Conservation (phyloP, 1,284 basidiomycete species). For the Termitomyces sp. region DNA sequence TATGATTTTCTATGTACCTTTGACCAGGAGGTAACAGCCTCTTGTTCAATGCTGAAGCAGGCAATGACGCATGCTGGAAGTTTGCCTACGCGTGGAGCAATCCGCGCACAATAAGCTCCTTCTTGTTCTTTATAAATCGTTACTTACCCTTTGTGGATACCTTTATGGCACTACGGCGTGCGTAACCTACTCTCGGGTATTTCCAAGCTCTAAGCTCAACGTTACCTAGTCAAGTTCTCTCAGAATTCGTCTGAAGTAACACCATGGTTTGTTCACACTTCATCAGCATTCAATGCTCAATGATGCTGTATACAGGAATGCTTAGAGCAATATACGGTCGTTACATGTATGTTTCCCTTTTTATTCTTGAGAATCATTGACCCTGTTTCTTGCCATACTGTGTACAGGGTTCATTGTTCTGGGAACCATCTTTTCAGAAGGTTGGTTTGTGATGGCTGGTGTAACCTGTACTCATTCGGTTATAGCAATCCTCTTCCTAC, state of each 20-base stretch:
- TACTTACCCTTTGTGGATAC: conserved; percentile 39
- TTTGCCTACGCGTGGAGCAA: conserved; percentile 33
- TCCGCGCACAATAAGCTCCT: conserved; percentile 29
- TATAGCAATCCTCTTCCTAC: conserved; percentile 32
- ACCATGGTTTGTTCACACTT: background rate
- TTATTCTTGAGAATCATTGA: background rate
- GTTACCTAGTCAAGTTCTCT: conserved; percentile 23
- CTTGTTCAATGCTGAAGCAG: background rate
- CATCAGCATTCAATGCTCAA: background rate
- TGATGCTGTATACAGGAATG: conserved; percentile 21
- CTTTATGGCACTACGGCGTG: conserved; percentile 30
- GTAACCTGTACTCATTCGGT: background rate
- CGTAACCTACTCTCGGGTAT: conserved; percentile 10
- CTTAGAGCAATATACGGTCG: conserved; percentile 20
- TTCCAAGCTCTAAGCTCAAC: background rate
- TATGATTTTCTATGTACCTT: conserved; percentile 36
- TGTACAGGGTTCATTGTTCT: conserved; percentile 33
- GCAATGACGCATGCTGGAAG: conserved; percentile 17
- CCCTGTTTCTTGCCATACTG: background rate
- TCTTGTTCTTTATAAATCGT: conserved; percentile 36
- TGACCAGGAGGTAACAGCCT: conserved; percentile 31
- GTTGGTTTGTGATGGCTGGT: conserved; percentile 15
- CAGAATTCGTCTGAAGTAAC: conserved; percentile 24
- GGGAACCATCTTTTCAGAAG: conserved; percentile 35
- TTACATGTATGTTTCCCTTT: conserved; percentile 25